These are phyloP conservation scores for Pythium chondricola DNA, from an alignment of 352 stramenopile genomes.

Conservation along the genomic window DNA sequence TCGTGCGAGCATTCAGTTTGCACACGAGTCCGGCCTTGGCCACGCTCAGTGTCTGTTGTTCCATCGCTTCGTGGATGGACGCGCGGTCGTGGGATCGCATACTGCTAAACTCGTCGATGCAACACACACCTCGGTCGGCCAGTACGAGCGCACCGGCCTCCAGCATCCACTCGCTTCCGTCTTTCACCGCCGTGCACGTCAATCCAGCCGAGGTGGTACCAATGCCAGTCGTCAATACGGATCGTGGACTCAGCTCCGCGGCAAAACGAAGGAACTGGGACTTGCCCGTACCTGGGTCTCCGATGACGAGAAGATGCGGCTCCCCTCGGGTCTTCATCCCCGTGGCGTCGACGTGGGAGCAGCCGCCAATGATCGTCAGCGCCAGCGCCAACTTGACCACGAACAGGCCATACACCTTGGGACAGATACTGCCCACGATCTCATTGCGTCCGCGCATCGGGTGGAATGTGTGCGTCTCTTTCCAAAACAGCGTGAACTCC, in stretches of 20 bases:
- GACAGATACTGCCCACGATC: constrained; percentile 92
- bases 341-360: constrained; percentile 56
- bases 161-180: constrained; percentile 94
- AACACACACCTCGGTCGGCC: constrained; percentile 90
- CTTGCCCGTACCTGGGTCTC: constrained; percentile 83
- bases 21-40: constrained; percentile 97
- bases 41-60: constrained; percentile 96
- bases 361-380: constrained; percentile 91
- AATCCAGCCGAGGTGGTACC: constrained; percentile 95
- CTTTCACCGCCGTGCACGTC: constrained; percentile 95
- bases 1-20: constrained; percentile 93
- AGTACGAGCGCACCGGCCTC: constrained; percentile 94
- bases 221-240: constrained; percentile 95
- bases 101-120: constrained; percentile 97
- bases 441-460: constrained; percentile 78
- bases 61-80: constrained; percentile 97
- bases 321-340: constrained; percentile 79
- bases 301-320: constrained; percentile 83
- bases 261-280: constrained; percentile 96
- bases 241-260: constrained; percentile 90
- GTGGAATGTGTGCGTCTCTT: constrained; percentile 27
- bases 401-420: constrained; percentile 92
- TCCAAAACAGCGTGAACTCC: constrained; percentile 92
- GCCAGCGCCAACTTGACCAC: constrained; percentile 91
- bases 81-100: constrained; percentile 92